Evolutionary conservation across 2,329 filamentous ascomycete genomes (phyloP).

Genomic region (Talaromyces sp.): DNA sequence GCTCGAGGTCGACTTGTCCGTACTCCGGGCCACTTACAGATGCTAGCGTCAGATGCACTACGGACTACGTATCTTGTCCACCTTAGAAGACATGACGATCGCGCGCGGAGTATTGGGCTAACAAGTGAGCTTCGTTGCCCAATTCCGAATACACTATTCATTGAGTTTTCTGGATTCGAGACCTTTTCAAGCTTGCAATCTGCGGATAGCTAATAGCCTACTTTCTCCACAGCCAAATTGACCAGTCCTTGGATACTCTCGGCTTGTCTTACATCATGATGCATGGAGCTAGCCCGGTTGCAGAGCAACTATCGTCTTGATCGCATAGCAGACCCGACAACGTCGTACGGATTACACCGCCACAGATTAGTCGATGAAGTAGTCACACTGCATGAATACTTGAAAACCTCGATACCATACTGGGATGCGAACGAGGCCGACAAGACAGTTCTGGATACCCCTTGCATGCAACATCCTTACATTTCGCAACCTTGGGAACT

Average conservation of each 20-base stretch:
- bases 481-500: not conserved
- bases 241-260: not conserved
- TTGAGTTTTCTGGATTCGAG: not conserved
- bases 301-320: constrained; percentile 1
- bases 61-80: not conserved
- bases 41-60: not conserved
- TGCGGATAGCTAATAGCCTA: constrained; percentile 3
- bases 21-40: not conserved
- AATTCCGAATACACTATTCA: not conserved
- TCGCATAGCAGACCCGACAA: not conserved
- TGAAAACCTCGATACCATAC: too few species aligned
- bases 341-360: not conserved
- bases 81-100: not conserved
- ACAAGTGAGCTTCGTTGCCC: not conserved
- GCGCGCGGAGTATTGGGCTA: not conserved
- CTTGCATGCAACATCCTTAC: not conserved
- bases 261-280: not conserved
- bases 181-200: not conserved
- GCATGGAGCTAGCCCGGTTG: constrained; percentile 8
- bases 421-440: not conserved
- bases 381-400: not conserved
- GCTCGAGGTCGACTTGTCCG: not conserved
- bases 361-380: not conserved
- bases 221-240: not conserved
- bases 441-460: not conserved